Evolutionary conservation across 2,329 filamentous ascomycete genomes (phyloP).

Genomic region (Ceratocystis smalleyi): DNA sequence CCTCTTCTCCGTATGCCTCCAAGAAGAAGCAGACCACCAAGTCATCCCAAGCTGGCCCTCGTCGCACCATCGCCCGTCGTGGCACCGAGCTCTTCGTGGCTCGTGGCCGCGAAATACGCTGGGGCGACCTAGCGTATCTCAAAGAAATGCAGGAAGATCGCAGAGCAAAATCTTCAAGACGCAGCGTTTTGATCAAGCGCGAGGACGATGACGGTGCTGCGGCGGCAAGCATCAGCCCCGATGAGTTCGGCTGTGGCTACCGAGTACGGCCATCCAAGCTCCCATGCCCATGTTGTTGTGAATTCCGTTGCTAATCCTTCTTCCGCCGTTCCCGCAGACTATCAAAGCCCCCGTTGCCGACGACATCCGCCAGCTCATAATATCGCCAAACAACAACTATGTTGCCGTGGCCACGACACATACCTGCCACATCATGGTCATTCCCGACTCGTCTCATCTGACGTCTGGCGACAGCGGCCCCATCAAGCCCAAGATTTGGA

Average conservation of each 20-base stretch:
- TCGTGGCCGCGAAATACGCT: constrained; percentile 76
- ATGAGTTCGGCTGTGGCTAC: constrained; percentile 23
- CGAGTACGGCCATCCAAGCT: constrained; percentile 18
- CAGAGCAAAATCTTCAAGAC: constrained; percentile 16
- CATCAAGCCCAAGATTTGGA: constrained; percentile 71
- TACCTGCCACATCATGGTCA: constrained; percentile 72
- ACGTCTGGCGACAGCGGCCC: constrained; percentile 50
- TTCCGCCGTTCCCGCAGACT: constrained; percentile 33
- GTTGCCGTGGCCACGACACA: constrained; percentile 76
- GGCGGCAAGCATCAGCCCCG: background rate
- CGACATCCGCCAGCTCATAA: constrained; percentile 68
- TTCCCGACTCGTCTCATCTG: constrained; percentile 67
- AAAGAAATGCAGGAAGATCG: constrained; percentile 40
- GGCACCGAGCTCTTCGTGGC: constrained; percentile 83
- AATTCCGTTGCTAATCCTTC: background rate
- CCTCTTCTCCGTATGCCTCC: constrained; percentile 29
- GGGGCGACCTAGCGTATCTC: constrained; percentile 68
- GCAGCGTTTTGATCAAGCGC: constrained; percentile 28
- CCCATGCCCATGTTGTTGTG: background rate
- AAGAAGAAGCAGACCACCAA: constrained; percentile 26
- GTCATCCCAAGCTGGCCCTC: constrained; percentile 31
- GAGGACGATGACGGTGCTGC: constrained; percentile 25
- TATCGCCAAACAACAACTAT: constrained; percentile 68
- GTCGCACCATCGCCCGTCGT: constrained; percentile 58
- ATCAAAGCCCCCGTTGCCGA: constrained; percentile 66